Conservation (phyloP, 805 yeast species). For the Debaryomyces tyrocola region DNA sequence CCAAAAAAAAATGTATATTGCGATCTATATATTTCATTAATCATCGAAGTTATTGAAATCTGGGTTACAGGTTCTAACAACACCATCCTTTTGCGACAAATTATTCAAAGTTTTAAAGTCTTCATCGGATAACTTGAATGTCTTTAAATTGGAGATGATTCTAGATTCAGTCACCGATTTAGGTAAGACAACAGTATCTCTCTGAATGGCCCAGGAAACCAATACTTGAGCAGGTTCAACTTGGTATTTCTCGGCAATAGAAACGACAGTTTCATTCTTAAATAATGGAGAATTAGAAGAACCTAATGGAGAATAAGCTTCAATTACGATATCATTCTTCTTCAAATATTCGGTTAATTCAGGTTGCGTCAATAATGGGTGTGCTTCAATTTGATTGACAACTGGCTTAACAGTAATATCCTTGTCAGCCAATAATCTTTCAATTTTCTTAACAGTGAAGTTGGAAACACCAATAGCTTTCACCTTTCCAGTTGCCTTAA, state of each 20-base stretch:
- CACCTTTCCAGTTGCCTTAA: constrained; percentile 26
- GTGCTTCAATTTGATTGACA: constrained; percentile 49
- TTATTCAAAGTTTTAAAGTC: constrained; percentile 35
- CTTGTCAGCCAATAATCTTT: constrained; percentile 41
- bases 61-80: constrained; percentile 31
- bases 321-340: constrained; percentile 32
- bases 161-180: constrained; percentile 38
- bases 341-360: constrained; percentile 56
- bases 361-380: constrained; percentile 51
- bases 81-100: constrained; percentile 33
- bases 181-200: constrained; percentile 40
- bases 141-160: constrained; percentile 37
- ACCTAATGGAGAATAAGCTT: constrained; percentile 36
- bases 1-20: not conserved
- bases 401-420: constrained; percentile 45
- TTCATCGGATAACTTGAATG: constrained; percentile 33
- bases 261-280: constrained; percentile 25
- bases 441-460: constrained; percentile 44
- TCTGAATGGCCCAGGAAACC: constrained; percentile 40
- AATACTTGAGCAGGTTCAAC: constrained; percentile 36
- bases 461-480: constrained; percentile 63
- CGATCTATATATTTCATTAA: not conserved
- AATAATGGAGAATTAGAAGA: constrained; percentile 36
- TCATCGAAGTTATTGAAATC: constrained; percentile 17
- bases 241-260: constrained; percentile 30